phyloP scores from a whole-genome alignment of 129 eudicot species.

The Flaveria robusta region DNA sequence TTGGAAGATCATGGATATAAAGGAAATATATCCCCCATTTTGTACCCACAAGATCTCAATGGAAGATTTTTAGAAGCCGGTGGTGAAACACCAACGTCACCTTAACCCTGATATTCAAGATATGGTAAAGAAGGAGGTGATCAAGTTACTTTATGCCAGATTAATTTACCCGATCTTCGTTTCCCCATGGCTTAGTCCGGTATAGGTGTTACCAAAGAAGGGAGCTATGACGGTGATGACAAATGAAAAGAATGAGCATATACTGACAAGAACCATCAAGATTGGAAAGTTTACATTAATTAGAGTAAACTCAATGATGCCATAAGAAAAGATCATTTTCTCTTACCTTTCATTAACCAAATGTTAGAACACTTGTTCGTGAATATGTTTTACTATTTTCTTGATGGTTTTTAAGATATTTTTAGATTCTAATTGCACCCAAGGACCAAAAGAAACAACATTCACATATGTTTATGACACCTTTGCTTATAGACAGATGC shows the following conservation, averaged over 20 bases:
- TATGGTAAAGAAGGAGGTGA: neutral
- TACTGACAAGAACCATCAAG: neutral
- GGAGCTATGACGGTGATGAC: neutral
- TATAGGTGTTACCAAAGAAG: neutral
- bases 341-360: neutral
- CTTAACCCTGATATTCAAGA: neutral
- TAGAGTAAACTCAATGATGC: neutral
- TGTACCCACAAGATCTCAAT: neutral
- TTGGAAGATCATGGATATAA: neutral
- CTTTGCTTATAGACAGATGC: neutral
- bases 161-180: neutral
- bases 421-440: neutral
- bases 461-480: neutral
- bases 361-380: neutral
- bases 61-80: neutral
- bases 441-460: neutral
- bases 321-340: neutral
- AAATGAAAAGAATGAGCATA: neutral
- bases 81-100: neutral
- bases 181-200: neutral
- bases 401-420: neutral
- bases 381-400: constrained; percentile 1
- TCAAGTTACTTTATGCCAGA: neutral
- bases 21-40: neutral
- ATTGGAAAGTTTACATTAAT: neutral